phyloP scores from a whole-genome alignment of 2,329 filamentous ascomycete genomes.

The Pseudopyricularia javanii region DNA sequence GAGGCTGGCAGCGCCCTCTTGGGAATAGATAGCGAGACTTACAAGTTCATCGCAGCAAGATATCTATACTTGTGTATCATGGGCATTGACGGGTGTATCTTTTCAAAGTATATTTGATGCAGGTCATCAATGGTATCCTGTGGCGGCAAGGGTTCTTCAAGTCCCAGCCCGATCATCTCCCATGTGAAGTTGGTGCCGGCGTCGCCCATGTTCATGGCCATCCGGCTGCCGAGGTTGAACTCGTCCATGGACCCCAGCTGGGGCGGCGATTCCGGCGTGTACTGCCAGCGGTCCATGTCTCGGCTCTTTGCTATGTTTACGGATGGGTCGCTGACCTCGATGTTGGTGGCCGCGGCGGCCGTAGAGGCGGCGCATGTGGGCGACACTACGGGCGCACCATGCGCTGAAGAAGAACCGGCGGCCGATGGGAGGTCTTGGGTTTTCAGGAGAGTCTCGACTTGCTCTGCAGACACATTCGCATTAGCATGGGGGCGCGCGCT shows the following conservation, averaged over 20 bases:
- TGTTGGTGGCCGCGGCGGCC: slow-evolving; percentile 20
- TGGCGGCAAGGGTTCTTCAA: slow-evolving; percentile 46
- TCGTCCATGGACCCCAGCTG: slow-evolving; percentile 37
- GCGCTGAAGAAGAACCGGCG: slow-evolving; percentile 9
- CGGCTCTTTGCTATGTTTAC: slow-evolving; percentile 33
- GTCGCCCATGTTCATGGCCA: slow-evolving; percentile 36
- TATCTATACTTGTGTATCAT: slow-evolving; percentile 87
- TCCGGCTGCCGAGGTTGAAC: slow-evolving; percentile 40
- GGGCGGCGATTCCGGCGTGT: slow-evolving; percentile 38
- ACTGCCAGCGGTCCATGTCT: slow-evolving; percentile 43
- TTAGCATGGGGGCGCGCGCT: slow-evolving; percentile 2
- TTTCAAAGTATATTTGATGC: slow-evolving; percentile 83
- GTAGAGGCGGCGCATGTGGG: slow-evolving; percentile 10
- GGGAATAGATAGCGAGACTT: slow-evolving; percentile 14
- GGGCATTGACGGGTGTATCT: slow-evolving; percentile 72
- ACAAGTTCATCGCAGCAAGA: slow-evolving; percentile 76
- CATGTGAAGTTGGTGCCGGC: slow-evolving; percentile 55
- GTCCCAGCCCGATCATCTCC: slow-evolving; percentile 57
- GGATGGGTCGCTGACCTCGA: slow-evolving; percentile 30
- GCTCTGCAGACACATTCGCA: slow-evolving; percentile 40
- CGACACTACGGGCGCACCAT: background rate
- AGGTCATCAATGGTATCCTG: slow-evolving; percentile 68
- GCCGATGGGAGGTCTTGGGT: slow-evolving; percentile 48
- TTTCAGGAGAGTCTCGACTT: slow-evolving; percentile 85
- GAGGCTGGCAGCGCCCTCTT: background rate